phyloP scores from a whole-genome alignment of 1,139 yeast genomes.

The Taphrina confusa region DNA sequence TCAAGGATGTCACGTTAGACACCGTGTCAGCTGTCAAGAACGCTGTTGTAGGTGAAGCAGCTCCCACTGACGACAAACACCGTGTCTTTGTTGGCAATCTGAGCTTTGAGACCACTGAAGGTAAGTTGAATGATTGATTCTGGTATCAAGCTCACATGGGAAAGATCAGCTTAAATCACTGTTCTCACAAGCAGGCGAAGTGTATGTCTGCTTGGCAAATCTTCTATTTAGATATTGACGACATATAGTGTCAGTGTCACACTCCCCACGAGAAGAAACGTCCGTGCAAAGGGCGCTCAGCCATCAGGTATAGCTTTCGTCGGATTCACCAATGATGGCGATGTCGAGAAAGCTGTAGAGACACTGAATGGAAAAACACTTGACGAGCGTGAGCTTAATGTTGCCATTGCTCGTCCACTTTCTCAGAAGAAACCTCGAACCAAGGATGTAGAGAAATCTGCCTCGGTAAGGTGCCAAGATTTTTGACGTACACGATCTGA shows the following conservation, averaged over 20 bases:
- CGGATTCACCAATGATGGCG: constrained; percentile 56
- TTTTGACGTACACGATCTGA: background rate
- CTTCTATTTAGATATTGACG: background rate
- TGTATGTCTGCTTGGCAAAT: constrained; percentile 43
- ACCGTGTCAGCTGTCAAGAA: constrained; percentile 21
- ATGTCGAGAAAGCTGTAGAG: constrained; percentile 53
- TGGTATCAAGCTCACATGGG: background rate
- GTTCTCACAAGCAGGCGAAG: constrained; percentile 41
- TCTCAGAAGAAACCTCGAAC: constrained; percentile 8
- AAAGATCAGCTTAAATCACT: constrained; percentile 19
- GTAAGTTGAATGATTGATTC: constrained; percentile 35
- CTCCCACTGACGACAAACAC: constrained; percentile 39
- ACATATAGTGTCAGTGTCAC: constrained; percentile 39
- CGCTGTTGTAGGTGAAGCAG: constrained; percentile 34
- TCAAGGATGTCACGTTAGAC: constrained; percentile 20
- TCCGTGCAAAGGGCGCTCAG: constrained; percentile 24
- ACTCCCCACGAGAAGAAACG: constrained; percentile 37
- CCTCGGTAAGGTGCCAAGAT: background rate
- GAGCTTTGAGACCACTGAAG: constrained; percentile 43
- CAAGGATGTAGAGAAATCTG: constrained; percentile 5
- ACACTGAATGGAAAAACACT: constrained; percentile 54
- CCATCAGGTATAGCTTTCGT: constrained; percentile 64
- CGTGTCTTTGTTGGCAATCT: constrained; percentile 46
- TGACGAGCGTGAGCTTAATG: constrained; percentile 54
- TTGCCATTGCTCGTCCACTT: constrained; percentile 53